Evolutionary conservation across 768 basidiomycete species (phyloP), one percentile per base, ranked within the genome.

Genomic region (Tulasnella sp.): DNA sequence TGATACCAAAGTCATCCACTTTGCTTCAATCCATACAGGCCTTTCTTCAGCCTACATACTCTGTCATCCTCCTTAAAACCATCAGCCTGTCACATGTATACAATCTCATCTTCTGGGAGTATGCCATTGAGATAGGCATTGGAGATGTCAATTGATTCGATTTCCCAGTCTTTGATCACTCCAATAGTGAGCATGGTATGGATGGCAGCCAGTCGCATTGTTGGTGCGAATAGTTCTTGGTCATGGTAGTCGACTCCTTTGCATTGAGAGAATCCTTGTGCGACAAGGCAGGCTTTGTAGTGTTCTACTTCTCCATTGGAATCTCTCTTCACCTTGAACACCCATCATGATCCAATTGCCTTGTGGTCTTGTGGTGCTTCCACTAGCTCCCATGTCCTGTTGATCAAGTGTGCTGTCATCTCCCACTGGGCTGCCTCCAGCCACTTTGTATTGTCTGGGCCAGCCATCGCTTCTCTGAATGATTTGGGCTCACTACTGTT

Each of bases 211-310:
- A 17, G 4, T 5, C 51, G 9, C 4, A 27, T 24, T 4, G 51
- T 38, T 67, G 17, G 76, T 71, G 32, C 19, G 21, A 44, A 72
- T 74, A 0, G 75, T 76, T 32, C 72, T 69, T 0, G 65, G 68
- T 7, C 34, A 15, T 38, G 34, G 60, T 72, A 80, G 53, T 80
- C 77, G 10, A 68, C 60, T 0, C 68, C 70, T 13, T 51, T 45
- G 4, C 54, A 38, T 54, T 70, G 70, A 13, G 63, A 47, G 54
- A 58, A 68, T 1, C 70, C 70, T 53, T 68, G 61, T 5, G 70
- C 70, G 2, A 70, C 66, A 15, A 67, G 50, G n/a, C 65, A 34
- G 1, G 67, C 68, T 56, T 69, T 69, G 59, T 44, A 67, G 9
- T 64, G 62, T 8, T 61, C 50, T 30, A 71, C 56, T 2, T 55